A percentile compares a stretch with the other conserved stretches of the same genome.
phyloP scores from a whole-genome alignment of 2,329 filamentous ascomycete species.

The Tolypocladium sp. region DNA sequence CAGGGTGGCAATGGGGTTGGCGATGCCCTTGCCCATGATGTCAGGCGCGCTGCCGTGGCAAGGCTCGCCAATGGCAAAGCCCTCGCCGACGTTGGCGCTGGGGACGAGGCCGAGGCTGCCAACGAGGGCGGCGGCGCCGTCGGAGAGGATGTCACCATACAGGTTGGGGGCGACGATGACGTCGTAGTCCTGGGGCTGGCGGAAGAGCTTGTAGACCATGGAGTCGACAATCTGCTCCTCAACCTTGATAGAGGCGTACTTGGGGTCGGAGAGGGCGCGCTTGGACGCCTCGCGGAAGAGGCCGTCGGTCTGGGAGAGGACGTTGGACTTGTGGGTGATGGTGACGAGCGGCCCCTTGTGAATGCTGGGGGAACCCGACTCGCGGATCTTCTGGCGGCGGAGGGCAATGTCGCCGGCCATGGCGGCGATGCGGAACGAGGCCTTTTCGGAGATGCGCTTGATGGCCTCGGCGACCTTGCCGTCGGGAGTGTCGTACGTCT shows the following conservation, averaged over 20 bases:
- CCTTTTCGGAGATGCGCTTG: slow-evolving; percentile 88
- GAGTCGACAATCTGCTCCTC: slow-evolving; percentile 99
- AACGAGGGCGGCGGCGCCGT: slow-evolving; percentile 89
- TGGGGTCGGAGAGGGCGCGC: slow-evolving; percentile 56
- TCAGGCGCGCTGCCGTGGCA: slow-evolving; percentile 96
- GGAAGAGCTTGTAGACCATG: slow-evolving; percentile 99
- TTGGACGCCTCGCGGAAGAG: slow-evolving; percentile 80
- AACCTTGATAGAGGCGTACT: slow-evolving; percentile 56
- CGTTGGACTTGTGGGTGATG: slow-evolving; percentile 97
- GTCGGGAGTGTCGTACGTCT: slow-evolving; percentile 63
- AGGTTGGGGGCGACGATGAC: slow-evolving; percentile 97
- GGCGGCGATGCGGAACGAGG: slow-evolving; percentile 74
- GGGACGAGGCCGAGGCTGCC: slow-evolving; percentile 88
- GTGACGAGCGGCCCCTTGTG: slow-evolving; percentile 72
- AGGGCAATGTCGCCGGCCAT: slow-evolving; percentile 95
- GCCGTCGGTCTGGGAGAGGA: slow-evolving; percentile 91
- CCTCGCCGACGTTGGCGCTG: slow-evolving; percentile 87
- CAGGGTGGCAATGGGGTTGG: slow-evolving; percentile 93
- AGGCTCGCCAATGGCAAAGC: slow-evolving; percentile 93
- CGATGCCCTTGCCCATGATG: slow-evolving; percentile 85
- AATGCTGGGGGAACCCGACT: slow-evolving; percentile 45
- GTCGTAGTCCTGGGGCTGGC: slow-evolving; percentile 89
- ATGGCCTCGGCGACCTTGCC: slow-evolving; percentile 92
- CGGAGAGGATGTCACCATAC: slow-evolving; percentile 93
- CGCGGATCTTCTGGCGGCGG: slow-evolving; percentile 72